These are phyloP conservation scores for Neospermospora avenae DNA, from an alignment of 2,329 filamentous ascomycete genomes.

Conservation along the genomic window DNA sequence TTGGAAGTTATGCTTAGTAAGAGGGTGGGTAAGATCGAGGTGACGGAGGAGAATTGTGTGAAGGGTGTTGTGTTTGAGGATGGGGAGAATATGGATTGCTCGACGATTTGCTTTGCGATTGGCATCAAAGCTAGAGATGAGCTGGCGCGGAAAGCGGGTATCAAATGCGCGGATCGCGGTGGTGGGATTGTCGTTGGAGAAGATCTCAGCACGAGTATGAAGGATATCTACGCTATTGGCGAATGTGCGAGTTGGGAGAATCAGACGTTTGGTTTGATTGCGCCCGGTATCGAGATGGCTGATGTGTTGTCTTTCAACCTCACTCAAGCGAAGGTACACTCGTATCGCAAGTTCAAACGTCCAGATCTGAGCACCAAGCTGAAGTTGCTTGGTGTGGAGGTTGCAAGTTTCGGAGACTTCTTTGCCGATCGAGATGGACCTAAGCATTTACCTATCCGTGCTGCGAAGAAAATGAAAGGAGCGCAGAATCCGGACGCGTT, in stretches of 20 bases:
- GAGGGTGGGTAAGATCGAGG: slow-evolving; percentile 68
- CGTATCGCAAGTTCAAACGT: slow-evolving; percentile 67
- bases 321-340: slow-evolving; percentile 73
- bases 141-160: slow-evolving; percentile 64
- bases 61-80: slow-evolving; percentile 77
- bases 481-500: slow-evolving; percentile 34
- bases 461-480: slow-evolving; percentile 43
- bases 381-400: slow-evolving; percentile 85
- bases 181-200: slow-evolving; percentile 64
- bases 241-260: slow-evolving; percentile 89
- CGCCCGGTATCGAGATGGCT: slow-evolving; percentile 88
- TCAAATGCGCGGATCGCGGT: slow-evolving; percentile 68
- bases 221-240: slow-evolving; percentile 80
- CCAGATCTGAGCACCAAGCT: slow-evolving; percentile 90
- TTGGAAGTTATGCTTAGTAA: slow-evolving; percentile 78
- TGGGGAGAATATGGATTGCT: slow-evolving; percentile 72
- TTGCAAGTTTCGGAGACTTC: slow-evolving; percentile 91
- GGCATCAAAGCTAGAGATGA: slow-evolving; percentile 80
- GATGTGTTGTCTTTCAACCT: slow-evolving; percentile 89
- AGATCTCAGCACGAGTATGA: slow-evolving; percentile 64
- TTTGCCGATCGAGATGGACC: slow-evolving; percentile 86
- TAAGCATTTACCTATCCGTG: slow-evolving; percentile 64
- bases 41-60: slow-evolving; percentile 64
- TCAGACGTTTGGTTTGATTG: slow-evolving; percentile 85
- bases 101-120: slow-evolving; percentile 85